Conservation (phyloP, 768 basidiomycete species). For the Russula sp. region DNA sequence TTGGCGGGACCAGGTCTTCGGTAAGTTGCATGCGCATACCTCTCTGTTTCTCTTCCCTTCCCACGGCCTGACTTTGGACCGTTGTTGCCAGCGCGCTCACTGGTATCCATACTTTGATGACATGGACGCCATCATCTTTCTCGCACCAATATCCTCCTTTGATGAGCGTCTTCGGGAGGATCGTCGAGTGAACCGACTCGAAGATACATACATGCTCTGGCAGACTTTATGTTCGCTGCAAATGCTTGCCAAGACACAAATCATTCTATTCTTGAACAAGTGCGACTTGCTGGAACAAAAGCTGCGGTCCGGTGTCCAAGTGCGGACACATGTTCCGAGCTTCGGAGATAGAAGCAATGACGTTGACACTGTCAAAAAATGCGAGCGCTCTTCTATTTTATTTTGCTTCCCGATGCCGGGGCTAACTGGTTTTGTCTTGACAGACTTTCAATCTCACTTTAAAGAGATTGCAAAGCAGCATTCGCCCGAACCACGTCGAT, state of each 20-base stretch:
- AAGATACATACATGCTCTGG: slow-evolving; percentile 73
- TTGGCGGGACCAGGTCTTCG: slow-evolving; percentile 55
- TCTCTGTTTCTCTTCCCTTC: neutral
- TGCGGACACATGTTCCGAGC: slow-evolving; percentile 65
- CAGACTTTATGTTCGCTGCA: slow-evolving; percentile 59
- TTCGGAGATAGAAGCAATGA: slow-evolving; percentile 73
- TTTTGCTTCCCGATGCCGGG: neutral
- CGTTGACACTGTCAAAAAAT: slow-evolving; percentile 59
- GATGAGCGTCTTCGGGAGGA: slow-evolving; percentile 71
- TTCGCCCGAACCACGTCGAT: slow-evolving; percentile 60
- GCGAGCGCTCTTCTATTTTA: slow-evolving; percentile 36
- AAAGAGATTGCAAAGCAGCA: slow-evolving; percentile 60
- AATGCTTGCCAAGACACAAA: slow-evolving; percentile 51
- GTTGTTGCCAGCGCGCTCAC: slow-evolving; percentile 41
- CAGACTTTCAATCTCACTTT: slow-evolving; percentile 79
- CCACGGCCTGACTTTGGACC: neutral
- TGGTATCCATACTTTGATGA: slow-evolving; percentile 81
- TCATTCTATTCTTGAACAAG: slow-evolving; percentile 79
- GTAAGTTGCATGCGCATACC: slow-evolving; percentile 26
- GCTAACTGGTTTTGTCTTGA: neutral
- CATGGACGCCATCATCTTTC: slow-evolving; percentile 74
- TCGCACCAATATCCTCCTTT: slow-evolving; percentile 67
- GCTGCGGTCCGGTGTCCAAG: slow-evolving; percentile 56
- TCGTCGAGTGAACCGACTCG: slow-evolving; percentile 56
- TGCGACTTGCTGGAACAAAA: slow-evolving; percentile 72